A percentile compares a stretch with the other conserved stretches of the same genome.
These are phyloP conservation scores for Daedalea quercina DNA, from an alignment of 768 basidiomycete genomes.

Conservation along the genomic window DNA sequence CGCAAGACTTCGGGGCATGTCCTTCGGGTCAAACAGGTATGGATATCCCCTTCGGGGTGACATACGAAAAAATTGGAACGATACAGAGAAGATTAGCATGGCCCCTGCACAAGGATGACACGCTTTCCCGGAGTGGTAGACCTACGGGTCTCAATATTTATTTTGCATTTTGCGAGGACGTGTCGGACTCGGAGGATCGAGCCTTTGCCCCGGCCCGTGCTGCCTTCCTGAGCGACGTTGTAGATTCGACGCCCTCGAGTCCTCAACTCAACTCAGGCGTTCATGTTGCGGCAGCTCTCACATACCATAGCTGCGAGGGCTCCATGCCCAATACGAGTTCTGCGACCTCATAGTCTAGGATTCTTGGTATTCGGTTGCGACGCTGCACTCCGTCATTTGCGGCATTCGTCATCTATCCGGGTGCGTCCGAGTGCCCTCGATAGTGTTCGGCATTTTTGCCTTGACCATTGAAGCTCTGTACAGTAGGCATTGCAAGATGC, in stretches of 20 bases:
- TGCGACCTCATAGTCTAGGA: too few species aligned
- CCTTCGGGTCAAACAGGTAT: too few species aligned
- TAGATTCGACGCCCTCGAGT: too few species aligned
- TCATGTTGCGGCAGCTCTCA: too few species aligned
- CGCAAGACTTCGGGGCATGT: too few species aligned
- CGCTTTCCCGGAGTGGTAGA: constrained; percentile 91
- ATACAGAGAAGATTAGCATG: constrained; percentile 99
- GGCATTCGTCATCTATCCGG: neutral
- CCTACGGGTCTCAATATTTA: constrained; percentile 38
- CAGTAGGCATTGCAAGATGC: constrained; percentile 51
- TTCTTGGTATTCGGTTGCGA: too few species aligned
- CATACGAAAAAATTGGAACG: constrained; percentile 99
- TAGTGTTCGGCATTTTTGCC: neutral
- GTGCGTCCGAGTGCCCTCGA: neutral
- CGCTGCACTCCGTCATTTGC: neutral
- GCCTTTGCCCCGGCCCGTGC: too few species aligned
- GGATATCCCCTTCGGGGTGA: constrained; percentile 75
- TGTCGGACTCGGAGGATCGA: too few species aligned
- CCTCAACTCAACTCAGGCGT: too few species aligned
- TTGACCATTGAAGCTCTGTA: neutral
- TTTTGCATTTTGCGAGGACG: constrained; percentile 6
- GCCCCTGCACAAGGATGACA: constrained; percentile 99
- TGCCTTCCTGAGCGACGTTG: too few species aligned
- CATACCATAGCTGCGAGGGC: too few species aligned
- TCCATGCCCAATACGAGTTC: too few species aligned